A percentile compares a stretch with the other conserved stretches of the same genome.
Conservation (phyloP, 2,329 filamentous ascomycete genomes). For the Juglanconis sp. region DNA sequence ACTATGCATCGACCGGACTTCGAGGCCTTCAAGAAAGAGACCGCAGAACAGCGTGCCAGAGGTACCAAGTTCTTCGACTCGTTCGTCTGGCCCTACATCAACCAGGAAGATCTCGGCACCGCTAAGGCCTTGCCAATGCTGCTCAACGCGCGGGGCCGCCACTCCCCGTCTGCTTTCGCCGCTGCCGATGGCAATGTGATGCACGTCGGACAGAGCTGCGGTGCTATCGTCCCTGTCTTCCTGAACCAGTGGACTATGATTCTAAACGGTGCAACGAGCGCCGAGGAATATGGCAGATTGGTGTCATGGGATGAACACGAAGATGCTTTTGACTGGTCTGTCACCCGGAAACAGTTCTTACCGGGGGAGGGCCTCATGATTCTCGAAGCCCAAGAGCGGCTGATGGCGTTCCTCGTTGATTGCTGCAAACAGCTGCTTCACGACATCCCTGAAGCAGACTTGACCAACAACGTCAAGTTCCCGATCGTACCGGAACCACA, state of each 20-base stretch:
- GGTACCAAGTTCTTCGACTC: conserved; percentile 27
- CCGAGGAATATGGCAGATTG: conserved; percentile 35
- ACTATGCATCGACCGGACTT: conserved; percentile 51
- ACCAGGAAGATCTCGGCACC: conserved; percentile 51
- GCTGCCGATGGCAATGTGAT: conserved; percentile 37
- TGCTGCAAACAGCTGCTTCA: conserved; percentile 48
- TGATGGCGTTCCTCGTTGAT: conserved; percentile 46
- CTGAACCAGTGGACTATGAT: conserved; percentile 33
- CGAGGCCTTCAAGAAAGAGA: conserved; percentile 28
- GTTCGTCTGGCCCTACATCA: conserved; percentile 54
- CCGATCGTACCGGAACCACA: conserved; percentile 37
- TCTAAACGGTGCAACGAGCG: conserved; percentile 26
- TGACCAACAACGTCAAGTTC: conserved; percentile 28
- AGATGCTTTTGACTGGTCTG: conserved; percentile 36
- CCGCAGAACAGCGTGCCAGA: conserved; percentile 10
- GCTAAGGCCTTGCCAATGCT: conserved; percentile 45
- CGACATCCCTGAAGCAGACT: conserved; percentile 37
- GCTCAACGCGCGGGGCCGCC: conserved; percentile 48
- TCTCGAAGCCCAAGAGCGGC: conserved; percentile 47
- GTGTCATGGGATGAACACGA: conserved; percentile 30
- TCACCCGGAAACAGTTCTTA: conserved; percentile 32
- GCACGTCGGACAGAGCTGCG: conserved; percentile 26
- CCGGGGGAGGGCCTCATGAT: conserved; percentile 47
- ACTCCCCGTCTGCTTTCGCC: conserved; percentile 45
- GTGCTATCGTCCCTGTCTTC: conserved; percentile 25